phyloP scores from a whole-genome alignment of 495 filamentous ascomycete species.

The Penicillium turbatum region DNA sequence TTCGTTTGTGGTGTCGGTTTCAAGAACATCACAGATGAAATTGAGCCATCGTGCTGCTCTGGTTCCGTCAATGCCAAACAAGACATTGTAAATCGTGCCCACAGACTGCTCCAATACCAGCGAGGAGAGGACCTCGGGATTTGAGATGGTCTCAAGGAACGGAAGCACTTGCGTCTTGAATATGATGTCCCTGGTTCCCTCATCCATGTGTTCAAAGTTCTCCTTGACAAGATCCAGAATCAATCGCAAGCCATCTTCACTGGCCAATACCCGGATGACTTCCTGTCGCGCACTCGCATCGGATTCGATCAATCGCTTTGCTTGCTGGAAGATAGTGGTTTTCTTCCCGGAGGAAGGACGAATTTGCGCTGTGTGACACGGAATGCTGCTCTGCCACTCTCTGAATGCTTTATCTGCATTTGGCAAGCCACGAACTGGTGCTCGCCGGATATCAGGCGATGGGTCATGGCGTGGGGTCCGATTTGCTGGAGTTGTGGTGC shows the following conservation, averaged over 20 bases:
- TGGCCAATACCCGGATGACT: constrained; percentile 26
- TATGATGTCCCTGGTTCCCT: constrained; percentile 17
- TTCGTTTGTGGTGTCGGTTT: not conserved
- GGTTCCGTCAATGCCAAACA: constrained; percentile 49
- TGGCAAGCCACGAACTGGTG: not conserved
- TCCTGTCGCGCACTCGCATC: constrained; percentile 25
- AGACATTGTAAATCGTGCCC: constrained; percentile 53
- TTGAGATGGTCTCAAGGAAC: constrained; percentile 50
- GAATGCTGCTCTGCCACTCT: constrained; percentile 12
- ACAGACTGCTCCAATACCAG: constrained; percentile 51
- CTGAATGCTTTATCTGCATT: constrained; percentile 10
- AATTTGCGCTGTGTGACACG: not conserved
- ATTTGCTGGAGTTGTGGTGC: not conserved
- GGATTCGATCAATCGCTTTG: constrained; percentile 20
- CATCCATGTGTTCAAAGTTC: constrained; percentile 18
- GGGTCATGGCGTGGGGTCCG: not conserved
- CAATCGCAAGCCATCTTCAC: constrained; percentile 24
- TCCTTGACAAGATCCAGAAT: constrained; percentile 26
- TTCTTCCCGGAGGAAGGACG: not conserved
- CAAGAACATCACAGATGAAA: constrained; percentile 18
- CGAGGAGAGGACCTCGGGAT: constrained; percentile 49
- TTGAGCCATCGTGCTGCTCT: constrained; percentile 42
- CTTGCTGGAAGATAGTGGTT: constrained; percentile 19
- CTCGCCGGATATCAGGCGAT: not conserved
- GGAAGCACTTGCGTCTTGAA: constrained; percentile 42